Conservation (phyloP, 352 stramenopile species). For the Phytopythium kandeliae region DNA sequence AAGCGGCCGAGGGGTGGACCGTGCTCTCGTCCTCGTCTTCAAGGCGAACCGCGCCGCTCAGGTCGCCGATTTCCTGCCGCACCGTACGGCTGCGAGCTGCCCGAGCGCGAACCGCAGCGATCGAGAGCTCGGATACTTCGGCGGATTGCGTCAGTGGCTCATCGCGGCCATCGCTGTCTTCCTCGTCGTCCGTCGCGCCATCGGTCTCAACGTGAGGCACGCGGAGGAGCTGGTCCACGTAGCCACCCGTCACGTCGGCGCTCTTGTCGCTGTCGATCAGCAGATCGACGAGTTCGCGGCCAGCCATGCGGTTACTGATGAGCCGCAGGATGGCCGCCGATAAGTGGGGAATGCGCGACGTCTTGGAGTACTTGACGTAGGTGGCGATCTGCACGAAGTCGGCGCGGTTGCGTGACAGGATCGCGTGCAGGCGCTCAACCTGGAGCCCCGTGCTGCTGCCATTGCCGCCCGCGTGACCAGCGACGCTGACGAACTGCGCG, state of each 20-base stretch:
- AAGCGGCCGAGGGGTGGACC: conserved; percentile 7
- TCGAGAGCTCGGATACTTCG: conserved; percentile 8
- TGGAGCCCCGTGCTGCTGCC: conserved; percentile 29
- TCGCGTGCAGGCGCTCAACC: conserved; percentile 73
- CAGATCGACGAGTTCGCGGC: conserved; percentile 54
- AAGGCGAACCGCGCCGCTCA: conserved; percentile 1
- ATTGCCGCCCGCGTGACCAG: conserved; percentile 28
- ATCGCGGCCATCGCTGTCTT: conserved; percentile 8
- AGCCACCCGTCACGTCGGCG: conserved; percentile 65
- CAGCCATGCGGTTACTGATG: conserved; percentile 62
- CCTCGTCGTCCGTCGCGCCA: conserved; percentile 13
- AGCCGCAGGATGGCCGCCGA: conserved; percentile 62
- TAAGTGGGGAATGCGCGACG: conserved; percentile 57
- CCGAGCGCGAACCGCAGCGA: not conserved
- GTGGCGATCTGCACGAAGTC: conserved; percentile 79
- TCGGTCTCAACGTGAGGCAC: conserved; percentile 19
- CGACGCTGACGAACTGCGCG: conserved; percentile 53
- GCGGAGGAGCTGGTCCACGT: conserved; percentile 76
- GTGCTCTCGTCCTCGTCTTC: conserved; percentile 4
- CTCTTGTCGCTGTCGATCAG: conserved; percentile 61
- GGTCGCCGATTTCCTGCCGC: conserved; percentile 8
- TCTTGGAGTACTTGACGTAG: conserved; percentile 85
- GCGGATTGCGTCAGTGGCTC: not conserved
- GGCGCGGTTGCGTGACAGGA: conserved; percentile 57
- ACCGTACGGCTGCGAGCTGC: conserved; percentile 1